Percentiles rank a stretch among this genome's conserved stretches.
phyloP scores from a whole-genome alignment of 1,284 basidiomycete species.

The Agaricales sp. region DNA sequence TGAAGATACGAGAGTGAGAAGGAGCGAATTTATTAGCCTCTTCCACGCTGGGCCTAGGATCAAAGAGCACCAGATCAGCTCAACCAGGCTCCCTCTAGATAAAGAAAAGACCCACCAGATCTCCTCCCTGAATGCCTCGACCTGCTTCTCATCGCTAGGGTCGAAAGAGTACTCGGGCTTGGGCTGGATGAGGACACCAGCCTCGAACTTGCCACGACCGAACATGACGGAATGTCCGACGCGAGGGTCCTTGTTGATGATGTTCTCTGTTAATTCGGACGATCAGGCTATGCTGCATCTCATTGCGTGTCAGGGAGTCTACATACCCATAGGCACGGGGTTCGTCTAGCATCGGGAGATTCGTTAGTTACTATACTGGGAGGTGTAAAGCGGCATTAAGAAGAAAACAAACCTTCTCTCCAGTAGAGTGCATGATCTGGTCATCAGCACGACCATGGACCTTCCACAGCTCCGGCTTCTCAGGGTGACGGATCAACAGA shows the following conservation, averaged over 20 bases:
- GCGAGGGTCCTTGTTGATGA: conserved; percentile 9
- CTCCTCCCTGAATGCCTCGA: too few relatives aligned
- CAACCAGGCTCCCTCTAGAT: too few relatives aligned
- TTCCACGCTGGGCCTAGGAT: too few relatives aligned
- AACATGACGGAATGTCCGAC: conserved; percentile 14
- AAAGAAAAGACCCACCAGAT: neutral
- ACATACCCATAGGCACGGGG: neutral
- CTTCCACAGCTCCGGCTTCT: conserved; percentile 26
- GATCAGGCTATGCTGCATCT: too few relatives aligned
- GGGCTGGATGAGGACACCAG: conserved; percentile 15
- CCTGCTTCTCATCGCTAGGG: neutral
- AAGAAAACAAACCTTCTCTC: conserved; percentile 8
- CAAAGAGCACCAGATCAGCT: too few relatives aligned
- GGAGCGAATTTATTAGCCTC: too few relatives aligned
- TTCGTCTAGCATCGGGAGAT: conserved; percentile 1
- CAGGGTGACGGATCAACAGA: conserved; percentile 20
- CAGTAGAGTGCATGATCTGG: conserved; percentile 7
- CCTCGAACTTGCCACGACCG: conserved; percentile 13
- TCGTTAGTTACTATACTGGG: neutral
- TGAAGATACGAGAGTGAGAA: neutral
- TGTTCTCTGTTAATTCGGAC: conserved; percentile 12
- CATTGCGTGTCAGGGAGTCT: neutral
- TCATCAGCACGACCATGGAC: conserved; percentile 15
- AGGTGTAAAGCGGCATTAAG: neutral
- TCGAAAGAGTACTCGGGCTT: conserved; percentile 1